Evolutionary conservation across 2,329 filamentous ascomycete genomes (phyloP).

Genomic region (Cordyceps militaris): DNA sequence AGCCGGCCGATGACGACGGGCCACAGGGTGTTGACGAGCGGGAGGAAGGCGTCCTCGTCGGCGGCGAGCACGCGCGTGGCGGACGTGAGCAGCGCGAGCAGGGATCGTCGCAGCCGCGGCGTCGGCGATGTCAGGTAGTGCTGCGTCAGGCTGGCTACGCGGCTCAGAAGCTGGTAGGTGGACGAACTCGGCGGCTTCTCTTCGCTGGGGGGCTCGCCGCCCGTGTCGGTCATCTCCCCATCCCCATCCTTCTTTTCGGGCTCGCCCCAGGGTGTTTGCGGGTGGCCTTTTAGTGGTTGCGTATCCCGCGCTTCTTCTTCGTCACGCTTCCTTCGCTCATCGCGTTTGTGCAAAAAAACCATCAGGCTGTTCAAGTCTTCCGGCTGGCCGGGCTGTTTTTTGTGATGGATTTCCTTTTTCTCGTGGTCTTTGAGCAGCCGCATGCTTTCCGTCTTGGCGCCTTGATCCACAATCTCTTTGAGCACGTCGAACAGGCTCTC

Average conservation of each 20-base stretch:
- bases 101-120: slow-evolving; percentile 65
- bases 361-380: slow-evolving; percentile 39
- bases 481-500: slow-evolving; percentile 79
- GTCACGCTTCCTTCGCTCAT: slow-evolving; percentile 26
- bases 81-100: slow-evolving; percentile 69
- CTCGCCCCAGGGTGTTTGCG: slow-evolving; percentile 32
- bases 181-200: slow-evolving; percentile 60
- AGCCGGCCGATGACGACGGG: slow-evolving; percentile 67
- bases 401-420: slow-evolving; percentile 32
- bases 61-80: slow-evolving; percentile 64
- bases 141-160: slow-evolving; percentile 77
- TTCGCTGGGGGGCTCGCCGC: slow-evolving; percentile 23
- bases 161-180: slow-evolving; percentile 72
- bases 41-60: slow-evolving; percentile 78
- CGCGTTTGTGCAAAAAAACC: slow-evolving; percentile 55
- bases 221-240: slow-evolving; percentile 25
- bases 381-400: slow-evolving; percentile 28
- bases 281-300: slow-evolving; percentile 24
- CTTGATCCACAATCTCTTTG: slow-evolving; percentile 76
- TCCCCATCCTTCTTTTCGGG: slow-evolving; percentile 24
- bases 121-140: slow-evolving; percentile 85
- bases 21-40: slow-evolving; percentile 86
- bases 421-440: slow-evolving; percentile 36
- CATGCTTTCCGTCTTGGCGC: slow-evolving; percentile 51
- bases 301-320: slow-evolving; percentile 30